Conservation (phyloP, 345 rosid species). For the Boechera retrofracta region DNA sequence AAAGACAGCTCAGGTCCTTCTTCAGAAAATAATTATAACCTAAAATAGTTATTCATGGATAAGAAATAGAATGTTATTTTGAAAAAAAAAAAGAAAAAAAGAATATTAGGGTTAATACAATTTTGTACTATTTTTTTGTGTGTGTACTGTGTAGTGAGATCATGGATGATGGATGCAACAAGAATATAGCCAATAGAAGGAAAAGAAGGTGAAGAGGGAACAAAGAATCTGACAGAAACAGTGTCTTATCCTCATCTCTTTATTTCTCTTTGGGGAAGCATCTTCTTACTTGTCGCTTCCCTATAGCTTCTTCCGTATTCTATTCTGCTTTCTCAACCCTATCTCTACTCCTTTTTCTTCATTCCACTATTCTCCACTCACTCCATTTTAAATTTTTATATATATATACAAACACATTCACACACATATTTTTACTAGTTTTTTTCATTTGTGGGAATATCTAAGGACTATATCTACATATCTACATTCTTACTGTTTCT, state of each 20-base stretch:
- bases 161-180: conserved; percentile 27
- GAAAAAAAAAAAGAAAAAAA: not conserved
- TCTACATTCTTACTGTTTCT: not conserved
- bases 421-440: too few relatives aligned
- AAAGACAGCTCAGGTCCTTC: not conserved
- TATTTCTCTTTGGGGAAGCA: conserved; percentile 36
- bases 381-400: not conserved
- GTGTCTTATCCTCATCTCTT: conserved; percentile 32
- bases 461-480: too few relatives aligned
- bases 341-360: conserved; percentile 33
- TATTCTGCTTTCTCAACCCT: conserved; percentile 35
- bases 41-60: not conserved
- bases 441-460: too few relatives aligned
- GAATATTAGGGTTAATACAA: conserved; percentile 31
- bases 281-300: conserved; percentile 47
- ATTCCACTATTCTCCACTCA: conserved; percentile 27
- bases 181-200: conserved; percentile 36
- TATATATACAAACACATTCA: too few relatives aligned
- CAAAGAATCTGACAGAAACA: conserved; percentile 35
- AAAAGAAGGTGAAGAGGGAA: conserved; percentile 16
- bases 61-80: not conserved
- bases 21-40: not conserved
- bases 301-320: conserved; percentile 39
- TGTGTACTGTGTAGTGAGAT: not conserved
- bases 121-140: not conserved